These are phyloP conservation scores for Hemisphaericaspora nanyangensis DNA, from an alignment of 805 yeast genomes.

Conservation along the genomic window DNA sequence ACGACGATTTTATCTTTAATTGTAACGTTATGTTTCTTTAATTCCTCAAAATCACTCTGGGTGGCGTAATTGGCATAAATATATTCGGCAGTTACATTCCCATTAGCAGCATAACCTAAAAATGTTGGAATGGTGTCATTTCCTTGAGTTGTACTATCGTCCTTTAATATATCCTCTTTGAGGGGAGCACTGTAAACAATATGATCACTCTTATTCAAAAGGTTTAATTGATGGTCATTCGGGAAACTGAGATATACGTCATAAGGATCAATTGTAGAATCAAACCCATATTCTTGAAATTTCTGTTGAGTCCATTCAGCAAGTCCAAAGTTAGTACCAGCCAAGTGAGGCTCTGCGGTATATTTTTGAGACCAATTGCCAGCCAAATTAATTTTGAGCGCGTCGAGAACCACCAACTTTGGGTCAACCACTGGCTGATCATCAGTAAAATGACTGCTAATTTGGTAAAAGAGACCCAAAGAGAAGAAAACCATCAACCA, in stretches of 20 bases:
- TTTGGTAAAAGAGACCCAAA: background rate
- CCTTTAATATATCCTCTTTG: slow-evolving; percentile 44
- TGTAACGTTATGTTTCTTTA: slow-evolving; percentile 38
- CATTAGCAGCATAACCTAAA: slow-evolving; percentile 64
- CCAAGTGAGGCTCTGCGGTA: slow-evolving; percentile 40
- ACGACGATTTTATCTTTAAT: slow-evolving; percentile 57
- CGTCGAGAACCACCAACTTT: slow-evolving; percentile 16
- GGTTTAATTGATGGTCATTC: slow-evolving; percentile 38
- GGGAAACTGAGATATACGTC: slow-evolving; percentile 56
- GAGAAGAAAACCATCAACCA: no score
- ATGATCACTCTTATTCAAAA: slow-evolving; percentile 24
- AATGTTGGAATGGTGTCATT: slow-evolving; percentile 45
- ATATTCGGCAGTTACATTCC: slow-evolving; percentile 52
- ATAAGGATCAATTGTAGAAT: slow-evolving; percentile 49
- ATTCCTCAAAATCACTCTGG: slow-evolving; percentile 46
- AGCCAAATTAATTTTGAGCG: slow-evolving; percentile 36
- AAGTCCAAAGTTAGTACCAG: slow-evolving; percentile 42
- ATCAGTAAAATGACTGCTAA: background rate
- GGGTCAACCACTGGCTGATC: background rate
- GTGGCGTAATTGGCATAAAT: slow-evolving; percentile 62
- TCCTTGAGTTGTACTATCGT: slow-evolving; percentile 37
- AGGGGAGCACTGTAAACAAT: slow-evolving; percentile 46
- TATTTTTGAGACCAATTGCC: slow-evolving; percentile 40
- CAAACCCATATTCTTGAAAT: slow-evolving; percentile 49
- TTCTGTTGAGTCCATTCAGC: slow-evolving; percentile 49